phyloP scores from a whole-genome alignment of 2,329 filamentous ascomycete genomes.

The Alternaria metachromatica region DNA sequence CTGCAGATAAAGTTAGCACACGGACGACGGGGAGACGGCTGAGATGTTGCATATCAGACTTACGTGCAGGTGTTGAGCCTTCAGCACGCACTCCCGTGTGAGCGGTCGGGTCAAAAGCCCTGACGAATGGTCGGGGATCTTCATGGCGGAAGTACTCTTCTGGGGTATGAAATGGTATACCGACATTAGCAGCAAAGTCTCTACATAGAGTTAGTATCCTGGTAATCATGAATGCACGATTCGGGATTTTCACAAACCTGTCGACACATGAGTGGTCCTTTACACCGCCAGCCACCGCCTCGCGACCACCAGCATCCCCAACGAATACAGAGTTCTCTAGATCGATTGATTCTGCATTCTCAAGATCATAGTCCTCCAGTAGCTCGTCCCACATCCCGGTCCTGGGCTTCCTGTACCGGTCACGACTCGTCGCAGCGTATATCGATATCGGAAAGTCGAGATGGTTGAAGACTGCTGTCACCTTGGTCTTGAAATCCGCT shows the following conservation, averaged over 20 bases:
- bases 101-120: conserved; percentile 73
- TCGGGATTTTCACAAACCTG: conserved; percentile 51
- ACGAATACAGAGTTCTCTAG: conserved; percentile 79
- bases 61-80: conserved; percentile 42
- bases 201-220: conserved; percentile 25
- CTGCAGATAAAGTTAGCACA: conserved; percentile 31
- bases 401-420: conserved; percentile 85
- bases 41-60: conserved; percentile 31
- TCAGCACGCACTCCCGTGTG: conserved; percentile 29
- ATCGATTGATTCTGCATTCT: conserved; percentile 66
- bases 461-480: conserved; percentile 69
- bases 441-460: conserved; percentile 78
- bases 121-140: conserved; percentile 67
- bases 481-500: conserved; percentile 82
- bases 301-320: conserved; percentile 75
- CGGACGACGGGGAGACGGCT: conserved; percentile 10
- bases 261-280: conserved; percentile 68
- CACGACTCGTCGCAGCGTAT: conserved; percentile 85
- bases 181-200: conserved; percentile 85
- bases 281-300: conserved; percentile 50
- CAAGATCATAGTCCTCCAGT: conserved; percentile 58
- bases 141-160: conserved; percentile 88
- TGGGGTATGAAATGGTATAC: conserved; percentile 81
- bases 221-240: conserved; percentile 7
- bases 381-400: conserved; percentile 85